Base-by-base conservation (phyloP, 768 basidiomycete species). In the Serpula lacrymans region DNA sequence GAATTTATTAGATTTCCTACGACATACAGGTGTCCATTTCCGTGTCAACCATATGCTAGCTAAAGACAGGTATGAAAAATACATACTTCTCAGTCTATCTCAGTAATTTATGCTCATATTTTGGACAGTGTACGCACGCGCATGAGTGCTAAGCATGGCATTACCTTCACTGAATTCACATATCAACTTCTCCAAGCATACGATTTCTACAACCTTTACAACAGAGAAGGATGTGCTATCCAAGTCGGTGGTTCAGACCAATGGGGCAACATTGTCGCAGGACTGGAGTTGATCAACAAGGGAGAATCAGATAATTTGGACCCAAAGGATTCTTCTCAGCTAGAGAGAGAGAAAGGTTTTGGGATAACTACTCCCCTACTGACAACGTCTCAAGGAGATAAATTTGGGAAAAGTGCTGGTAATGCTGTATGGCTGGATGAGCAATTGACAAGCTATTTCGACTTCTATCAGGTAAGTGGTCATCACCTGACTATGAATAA, bases 121-220 rank as follows among this genome's bases (percentile, higher is more conserved):
- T 35, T 23, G 7, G n/a, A 26, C 46, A 96, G 94, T 50, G 93
- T 96, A 26, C 84, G 84, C 44, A 77, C 79, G 21, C 84, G 95
- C 20, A 71, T 97, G 39, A 67, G 70, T 5, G 81, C 88, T 0
- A 80, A 84, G 46, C 78, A 82, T 51, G 95, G 95, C 32, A 84
- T 98, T 46, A 96, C 94, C n/a, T 99, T 95, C 68, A 92, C 94
- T 14, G 96, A 99, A 59, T 98, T 99, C 65, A 82, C 89, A 3
- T 99, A 99, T 60, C 96, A 99, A 55, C 79, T 99, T 17, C 74
- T 99, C 20, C 96, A 99, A 66, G 96, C 92, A 9, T 89, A 93
- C 64, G 96, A 99, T 64, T 99, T 96, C 64, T 77, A 84, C 49
- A 70, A 82, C 51, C 73, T 99, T 7, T 67, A 86, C 58, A 70